These are phyloP conservation scores for Suhomyces faveliae DNA, from an alignment of 805 yeast genomes.

Conservation along the genomic window DNA sequence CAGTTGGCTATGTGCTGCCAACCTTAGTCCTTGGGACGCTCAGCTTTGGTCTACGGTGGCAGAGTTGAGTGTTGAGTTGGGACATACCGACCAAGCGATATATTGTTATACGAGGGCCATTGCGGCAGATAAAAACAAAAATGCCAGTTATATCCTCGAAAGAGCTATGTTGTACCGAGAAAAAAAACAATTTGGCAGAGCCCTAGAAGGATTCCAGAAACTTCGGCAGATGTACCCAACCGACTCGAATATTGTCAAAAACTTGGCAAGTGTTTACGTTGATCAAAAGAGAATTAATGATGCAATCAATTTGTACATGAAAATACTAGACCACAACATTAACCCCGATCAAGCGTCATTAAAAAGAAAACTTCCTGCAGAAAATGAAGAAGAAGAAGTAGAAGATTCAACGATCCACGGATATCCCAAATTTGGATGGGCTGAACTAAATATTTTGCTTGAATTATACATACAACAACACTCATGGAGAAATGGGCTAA, in stretches of 20 bases:
- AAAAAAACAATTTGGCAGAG: constrained; percentile 64
- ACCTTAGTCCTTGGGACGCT: constrained; percentile 69
- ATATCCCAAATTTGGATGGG: constrained; percentile 73
- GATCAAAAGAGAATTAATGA: constrained; percentile 64
- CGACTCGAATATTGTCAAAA: constrained; percentile 59
- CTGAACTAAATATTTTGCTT: constrained; percentile 77
- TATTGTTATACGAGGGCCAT: constrained; percentile 74
- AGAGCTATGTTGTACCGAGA: constrained; percentile 68
- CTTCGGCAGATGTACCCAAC: constrained; percentile 55
- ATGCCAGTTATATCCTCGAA: constrained; percentile 56
- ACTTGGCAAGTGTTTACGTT: constrained; percentile 51
- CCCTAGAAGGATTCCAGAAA: constrained; percentile 68
- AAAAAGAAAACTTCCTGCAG: neutral
- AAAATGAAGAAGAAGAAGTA: neutral
- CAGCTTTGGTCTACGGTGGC: constrained; percentile 80
- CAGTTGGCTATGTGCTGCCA: constrained; percentile 81
- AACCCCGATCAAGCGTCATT: constrained; percentile 16
- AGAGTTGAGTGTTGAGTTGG: constrained; percentile 59
- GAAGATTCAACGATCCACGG: constrained; percentile 16
- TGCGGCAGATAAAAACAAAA: constrained; percentile 40
- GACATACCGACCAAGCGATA: constrained; percentile 71
- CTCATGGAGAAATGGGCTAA: constrained; percentile 62
- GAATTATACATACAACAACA: constrained; percentile 75
- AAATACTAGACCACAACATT: constrained; percentile 60
- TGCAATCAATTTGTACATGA: constrained; percentile 69